Percentiles rank a stretch among this genome's conserved stretches.
phyloP scores from a whole-genome alignment of 371 early-diverging fungal genomes.

The Rhizopus sp. region DNA sequence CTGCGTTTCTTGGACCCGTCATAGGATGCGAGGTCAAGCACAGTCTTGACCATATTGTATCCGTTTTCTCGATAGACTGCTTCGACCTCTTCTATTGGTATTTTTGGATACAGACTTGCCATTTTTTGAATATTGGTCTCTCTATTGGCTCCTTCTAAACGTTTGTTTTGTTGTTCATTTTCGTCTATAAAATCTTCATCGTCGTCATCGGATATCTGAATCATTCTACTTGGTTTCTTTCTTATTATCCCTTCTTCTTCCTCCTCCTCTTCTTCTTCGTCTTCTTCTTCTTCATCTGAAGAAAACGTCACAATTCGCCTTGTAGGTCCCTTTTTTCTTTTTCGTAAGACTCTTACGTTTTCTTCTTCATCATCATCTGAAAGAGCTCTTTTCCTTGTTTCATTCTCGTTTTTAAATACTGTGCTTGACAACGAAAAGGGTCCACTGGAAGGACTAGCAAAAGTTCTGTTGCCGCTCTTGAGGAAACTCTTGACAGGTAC shows the following conservation, averaged over 20 bases:
- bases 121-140: constrained; percentile 11
- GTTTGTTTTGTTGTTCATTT: constrained; percentile 9
- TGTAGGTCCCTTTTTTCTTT: neutral
- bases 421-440: constrained; percentile 3
- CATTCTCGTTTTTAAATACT: neutral
- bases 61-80: neutral
- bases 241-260: neutral
- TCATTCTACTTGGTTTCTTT: neutral
- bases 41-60: constrained; percentile 3
- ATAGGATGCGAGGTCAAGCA: neutral
- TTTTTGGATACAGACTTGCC: constrained; percentile 8
- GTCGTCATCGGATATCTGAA: constrained; percentile 6
- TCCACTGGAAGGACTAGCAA: constrained; percentile 1
- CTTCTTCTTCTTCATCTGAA: constrained; percentile 1
- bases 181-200: constrained; percentile 23
- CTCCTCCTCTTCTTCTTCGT: too few species aligned
- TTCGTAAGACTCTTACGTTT: constrained; percentile 11
- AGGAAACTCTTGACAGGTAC: too few species aligned
- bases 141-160: neutral
- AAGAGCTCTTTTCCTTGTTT: neutral
- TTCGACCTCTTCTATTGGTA: constrained; percentile 5
- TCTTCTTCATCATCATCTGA: neutral
- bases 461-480: too few species aligned
- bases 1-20: constrained; percentile 24
- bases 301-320: neutral